Base-by-base conservation (phyloP, 2,329 filamentous ascomycete species). In the Talaromyces verruculosus region DNA sequence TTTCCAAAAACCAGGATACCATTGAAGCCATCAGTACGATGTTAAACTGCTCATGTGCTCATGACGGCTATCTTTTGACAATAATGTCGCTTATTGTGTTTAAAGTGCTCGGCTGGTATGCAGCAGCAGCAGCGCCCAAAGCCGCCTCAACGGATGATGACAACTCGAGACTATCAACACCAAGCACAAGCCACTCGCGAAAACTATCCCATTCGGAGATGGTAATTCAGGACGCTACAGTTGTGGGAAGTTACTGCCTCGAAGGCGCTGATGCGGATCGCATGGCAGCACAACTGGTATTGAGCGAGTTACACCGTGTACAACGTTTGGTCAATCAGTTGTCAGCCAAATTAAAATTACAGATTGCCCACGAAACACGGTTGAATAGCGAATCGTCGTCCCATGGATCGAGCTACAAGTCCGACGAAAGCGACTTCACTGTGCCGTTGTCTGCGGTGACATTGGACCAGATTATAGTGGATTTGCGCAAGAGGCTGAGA, bases 221-320 rank as follows among this genome's bases (percentile, higher is more conserved):
- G 45, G 22, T 43, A 45, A 30, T 60, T 39, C 57, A 60, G 28
- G 19, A 43, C 33, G 11, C 35, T 25, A 22, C 15, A 17, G 49
- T 22, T 47, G 62, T 60, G 39, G 35, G 61, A 15, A 68, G 55
- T 59, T 70, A 69, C 63, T 53, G 57, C 47, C 41, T 69, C 39
- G 67, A 71, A 17, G 69, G 68, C 33, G 69, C 70, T 13, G 71
- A 76, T 49, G 59, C 58, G 2, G 67, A 57, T 10, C 70, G 74
- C 25, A 72, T 74, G 69, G 70, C 71, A 1, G 72, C 73, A n/a
- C 76, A 78, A 70, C 68, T 75, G 11, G 72, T 79, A 17, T 72
- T 80, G 19, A 69, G 72, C 51, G 75, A 80, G 65, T 69, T 80
- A 45, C 74, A 79, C 66, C 74, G 73, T 41, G 75, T 75, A 7